Base-by-base conservation (phyloP, 495 filamentous ascomycete species). In the Aspergillus homomorphus region DNA sequence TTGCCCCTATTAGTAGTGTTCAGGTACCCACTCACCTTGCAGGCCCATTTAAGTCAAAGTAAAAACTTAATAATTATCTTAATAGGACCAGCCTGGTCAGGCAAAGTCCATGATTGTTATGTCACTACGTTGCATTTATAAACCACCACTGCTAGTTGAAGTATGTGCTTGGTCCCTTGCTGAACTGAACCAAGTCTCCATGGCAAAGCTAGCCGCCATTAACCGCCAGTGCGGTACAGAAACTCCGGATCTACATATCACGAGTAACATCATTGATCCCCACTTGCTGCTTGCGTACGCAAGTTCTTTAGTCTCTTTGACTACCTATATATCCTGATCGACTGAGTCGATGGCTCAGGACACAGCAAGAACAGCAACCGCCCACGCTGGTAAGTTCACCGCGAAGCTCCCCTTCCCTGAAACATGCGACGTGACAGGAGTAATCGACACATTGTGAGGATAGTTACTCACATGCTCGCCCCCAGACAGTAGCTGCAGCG, bases 61-160 rank as follows among this genome's bases (percentile, higher is more conserved):
- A 62, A 49, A 52, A 65, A 7, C 52, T 68, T 12, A 61, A 68
- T 28, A 50, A 63, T 12, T 66, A 69, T 59, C n/a, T 54, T 67
- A 7, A 61, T 63, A 1, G 18, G 30, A 22, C 61, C 63, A 26
- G 21, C 59, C 49, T 66, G 50, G 64, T 28, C 44, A 7, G 64
- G 56, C 26, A n/a, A n/a, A n/a, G n/a, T n/a, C n/a, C n/a, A n/a
- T n/a, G n/a, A n/a, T n/a, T n/a, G n/a, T n/a, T n/a, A n/a, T n/a
- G n/a, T n/a, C n/a, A n/a, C n/a, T n/a, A n/a, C n/a, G n/a, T n/a
- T n/a, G n/a, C n/a, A n/a, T n/a, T n/a, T n/a, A n/a, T n/a, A n/a
- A n/a, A n/a, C n/a, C n/a, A n/a, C n/a, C n/a, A n/a, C n/a, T n/a
- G n/a, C n/a, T n/a, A n/a, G n/a, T n/a, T n/a, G n/a, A n/a, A n/a